phyloP scores from a whole-genome alignment of 2,329 filamentous ascomycete species.

The Hymenoscyphus albidus region DNA sequence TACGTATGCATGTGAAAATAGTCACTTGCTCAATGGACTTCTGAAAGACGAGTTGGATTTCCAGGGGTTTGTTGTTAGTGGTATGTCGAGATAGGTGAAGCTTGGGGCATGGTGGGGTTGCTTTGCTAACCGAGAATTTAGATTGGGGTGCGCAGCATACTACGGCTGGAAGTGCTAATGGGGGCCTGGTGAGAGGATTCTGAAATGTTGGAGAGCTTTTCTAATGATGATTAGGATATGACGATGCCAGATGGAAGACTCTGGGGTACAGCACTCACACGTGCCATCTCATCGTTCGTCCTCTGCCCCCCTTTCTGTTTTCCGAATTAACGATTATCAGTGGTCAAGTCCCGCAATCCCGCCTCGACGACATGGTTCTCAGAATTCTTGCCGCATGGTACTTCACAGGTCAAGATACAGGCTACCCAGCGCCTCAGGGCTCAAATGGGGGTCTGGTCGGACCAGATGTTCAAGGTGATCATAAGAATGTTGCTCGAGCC shows the following conservation, averaged over 20 bases:
- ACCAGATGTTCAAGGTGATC: conserved; percentile 51
- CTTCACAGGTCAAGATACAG: conserved; percentile 46
- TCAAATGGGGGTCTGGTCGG: conserved; percentile 33
- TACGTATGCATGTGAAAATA: conserved; percentile 64
- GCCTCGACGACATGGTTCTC: conserved; percentile 64
- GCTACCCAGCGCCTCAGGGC: conserved; percentile 50
- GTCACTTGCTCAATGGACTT: conserved; percentile 55
- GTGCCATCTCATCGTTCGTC: conserved; percentile 43
- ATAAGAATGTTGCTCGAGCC: conserved; percentile 59
- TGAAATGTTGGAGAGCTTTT: not conserved
- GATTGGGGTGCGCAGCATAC: conserved; percentile 79
- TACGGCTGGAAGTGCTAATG: conserved; percentile 60
- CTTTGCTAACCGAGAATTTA: not conserved
- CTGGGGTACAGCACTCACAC: conserved; percentile 52
- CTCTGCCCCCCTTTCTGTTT: conserved; percentile 14
- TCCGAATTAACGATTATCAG: conserved; percentile 32
- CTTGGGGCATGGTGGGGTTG: no score
- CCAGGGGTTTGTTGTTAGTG: conserved; percentile 61
- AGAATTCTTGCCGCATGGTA: conserved; percentile 63
- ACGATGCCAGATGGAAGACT: conserved; percentile 61
- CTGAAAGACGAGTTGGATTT: conserved; percentile 74
- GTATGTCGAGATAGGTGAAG: conserved; percentile 16
- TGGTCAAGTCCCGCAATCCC: conserved; percentile 53
- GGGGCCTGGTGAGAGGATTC: conserved; percentile 52
- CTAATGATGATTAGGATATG: conserved; percentile 51